phyloP scores from a whole-genome alignment of 2,329 filamentous ascomycete genomes.

The Neofusicoccum laricinum region DNA sequence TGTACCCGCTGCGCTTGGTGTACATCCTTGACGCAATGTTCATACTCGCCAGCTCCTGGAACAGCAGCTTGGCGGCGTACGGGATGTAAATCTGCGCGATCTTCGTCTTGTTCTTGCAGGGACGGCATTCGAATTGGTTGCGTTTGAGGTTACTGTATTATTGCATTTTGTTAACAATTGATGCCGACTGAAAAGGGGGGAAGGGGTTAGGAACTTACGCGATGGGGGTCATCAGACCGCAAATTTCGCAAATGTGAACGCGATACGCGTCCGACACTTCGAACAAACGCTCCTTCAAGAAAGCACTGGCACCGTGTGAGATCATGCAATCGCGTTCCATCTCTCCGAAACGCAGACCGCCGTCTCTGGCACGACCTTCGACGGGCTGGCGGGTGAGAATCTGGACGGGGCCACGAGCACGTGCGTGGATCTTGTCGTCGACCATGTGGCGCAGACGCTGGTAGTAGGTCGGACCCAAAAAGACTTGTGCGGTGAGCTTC shows the following conservation, averaged over 20 bases:
- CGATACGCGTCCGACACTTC: slow-evolving; percentile 97
- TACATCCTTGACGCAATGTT: slow-evolving; percentile 98
- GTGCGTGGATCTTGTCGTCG: slow-evolving; percentile 99
- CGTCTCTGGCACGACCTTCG: slow-evolving; percentile 95
- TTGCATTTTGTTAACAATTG: slow-evolving; percentile 22
- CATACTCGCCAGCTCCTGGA: slow-evolving; percentile 98
- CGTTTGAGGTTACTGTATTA: slow-evolving; percentile 77
- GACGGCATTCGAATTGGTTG: slow-evolving; percentile 92
- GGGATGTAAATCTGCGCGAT: slow-evolving; percentile 98
- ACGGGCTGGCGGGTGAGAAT: slow-evolving; percentile 97
- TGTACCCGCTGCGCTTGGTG: slow-evolving; percentile 76
- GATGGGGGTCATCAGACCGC: slow-evolving; percentile 97
- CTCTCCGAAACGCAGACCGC: slow-evolving; percentile 98
- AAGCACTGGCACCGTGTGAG: slow-evolving; percentile 94
- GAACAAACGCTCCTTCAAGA: slow-evolving; percentile 95
- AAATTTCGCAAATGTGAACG: slow-evolving; percentile 98
- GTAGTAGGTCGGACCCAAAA: slow-evolving; percentile 97
- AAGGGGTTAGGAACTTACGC: slow-evolving; percentile 66
- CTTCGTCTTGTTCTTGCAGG: slow-evolving; percentile 98
- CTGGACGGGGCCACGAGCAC: slow-evolving; percentile 91
- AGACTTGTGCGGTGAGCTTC: slow-evolving; percentile 91
- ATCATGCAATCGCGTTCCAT: slow-evolving; percentile 99
- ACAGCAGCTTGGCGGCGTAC: slow-evolving; percentile 94
- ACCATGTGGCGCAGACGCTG: slow-evolving; percentile 99
- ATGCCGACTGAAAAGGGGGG: slow-evolving; percentile 24